Base-by-base conservation (phyloP, 2,329 filamentous ascomycete genomes). In the Epichloe festucae region DNA sequence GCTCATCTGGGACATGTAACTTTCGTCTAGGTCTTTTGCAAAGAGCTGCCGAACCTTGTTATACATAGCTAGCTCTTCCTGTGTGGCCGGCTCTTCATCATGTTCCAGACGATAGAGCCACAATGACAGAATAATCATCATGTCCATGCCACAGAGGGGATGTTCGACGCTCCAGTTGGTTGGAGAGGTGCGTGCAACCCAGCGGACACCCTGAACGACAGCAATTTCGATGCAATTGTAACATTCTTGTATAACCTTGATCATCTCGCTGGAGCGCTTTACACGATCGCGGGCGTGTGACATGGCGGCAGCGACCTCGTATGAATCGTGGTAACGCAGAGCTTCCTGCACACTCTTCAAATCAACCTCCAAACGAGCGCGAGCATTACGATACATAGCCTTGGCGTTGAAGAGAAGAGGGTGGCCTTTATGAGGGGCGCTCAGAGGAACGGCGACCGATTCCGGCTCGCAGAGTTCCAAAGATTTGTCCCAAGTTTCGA, bases 91-190 rank as follows among this genome's bases (percentile, higher is more conserved):
- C 73, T 97, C 91, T 58, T 95, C 90, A 74, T 98, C 93, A 73
- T 97, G 90, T 85, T 98, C 93, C 75, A 98, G 85, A 72, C 90
- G 89, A 75, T 96, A 97, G 62, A 98, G 84, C 93, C 93, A 98
- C 59, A 97, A 77, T 63, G 89, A 96, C 60, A 98, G 84, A 61
- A 96, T 93, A 67, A 97, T 93, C 82, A 98, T 95, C 59, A 97
- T 78, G 68, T 98, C 93, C 73, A 98, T 82, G 56, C 91, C 91
- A 64, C 90, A 96, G 53, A 98, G 82, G 49, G 93, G 90, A 67
- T 98, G 91, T 73, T 98, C 93, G 55, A 97, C 88, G 67, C 91
- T 97, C 93, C 93, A 98, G 71, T 97, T 97, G 46, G 93, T 96
- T 21, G 93, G 89, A 46, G 90, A 96, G 21, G 91, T 96, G 59